phyloP scores from a whole-genome alignment of 2,329 filamentous ascomycete species.

The Xylariaceae sp. region DNA sequence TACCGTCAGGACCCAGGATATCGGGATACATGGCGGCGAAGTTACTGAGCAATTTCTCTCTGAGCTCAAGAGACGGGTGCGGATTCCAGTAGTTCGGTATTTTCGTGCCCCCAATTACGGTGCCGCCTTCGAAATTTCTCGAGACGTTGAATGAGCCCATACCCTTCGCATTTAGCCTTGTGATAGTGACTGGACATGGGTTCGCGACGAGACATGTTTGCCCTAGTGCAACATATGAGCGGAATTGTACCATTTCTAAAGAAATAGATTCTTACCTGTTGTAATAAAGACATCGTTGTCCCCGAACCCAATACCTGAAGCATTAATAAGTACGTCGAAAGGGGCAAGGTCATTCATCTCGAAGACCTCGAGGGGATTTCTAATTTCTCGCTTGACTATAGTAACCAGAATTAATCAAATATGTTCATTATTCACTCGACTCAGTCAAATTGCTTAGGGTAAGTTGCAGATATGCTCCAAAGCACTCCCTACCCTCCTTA shows the following conservation, averaged over 20 bases:
- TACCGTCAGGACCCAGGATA: slow-evolving; percentile 34
- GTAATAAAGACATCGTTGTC: slow-evolving; percentile 51
- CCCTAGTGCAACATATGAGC: slow-evolving; percentile 36
- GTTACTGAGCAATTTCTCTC: slow-evolving; percentile 52
- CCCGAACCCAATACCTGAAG: slow-evolving; percentile 52
- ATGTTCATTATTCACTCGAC: no score
- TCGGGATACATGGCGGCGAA: slow-evolving; percentile 40
- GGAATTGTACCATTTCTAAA: slow-evolving; percentile 16
- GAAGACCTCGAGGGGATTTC: slow-evolving; percentile 48
- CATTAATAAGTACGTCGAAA: slow-evolving; percentile 50
- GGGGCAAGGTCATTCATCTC: slow-evolving; percentile 37
- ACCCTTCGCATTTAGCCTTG: slow-evolving; percentile 66
- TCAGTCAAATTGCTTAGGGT: no score
- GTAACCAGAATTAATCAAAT: slow-evolving; percentile 25
- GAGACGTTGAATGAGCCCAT: slow-evolving; percentile 69
- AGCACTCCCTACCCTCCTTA: no score
- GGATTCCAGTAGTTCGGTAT: slow-evolving; percentile 62
- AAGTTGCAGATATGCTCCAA: no score
- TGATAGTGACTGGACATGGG: slow-evolving; percentile 49
- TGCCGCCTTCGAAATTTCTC: slow-evolving; percentile 65
- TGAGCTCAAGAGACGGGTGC: slow-evolving; percentile 52
- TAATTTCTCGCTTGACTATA: slow-evolving; percentile 42
- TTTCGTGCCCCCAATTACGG: slow-evolving; percentile 70
- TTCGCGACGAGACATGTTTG: slow-evolving; percentile 55
- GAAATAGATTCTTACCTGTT: slow-evolving; percentile 41